A percentile compares a stretch with the other conserved stretches of the same genome.
phyloP scores from a whole-genome alignment of 768 basidiomycete species.

The Russula virescens region DNA sequence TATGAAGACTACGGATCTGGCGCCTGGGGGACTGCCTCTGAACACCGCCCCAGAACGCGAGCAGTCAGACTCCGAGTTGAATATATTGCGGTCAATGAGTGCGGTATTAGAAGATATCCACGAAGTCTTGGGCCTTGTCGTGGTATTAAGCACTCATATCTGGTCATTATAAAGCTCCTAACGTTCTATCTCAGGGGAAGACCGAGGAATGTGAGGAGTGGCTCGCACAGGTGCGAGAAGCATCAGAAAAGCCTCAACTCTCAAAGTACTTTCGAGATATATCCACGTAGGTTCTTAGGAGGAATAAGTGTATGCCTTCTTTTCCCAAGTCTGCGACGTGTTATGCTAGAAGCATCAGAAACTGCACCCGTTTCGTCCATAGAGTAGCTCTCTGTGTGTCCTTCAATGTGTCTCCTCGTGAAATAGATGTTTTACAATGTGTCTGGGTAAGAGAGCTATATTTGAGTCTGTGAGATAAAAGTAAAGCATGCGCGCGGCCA shows the following conservation, averaged over 20 bases:
- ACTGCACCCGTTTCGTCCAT: neutral
- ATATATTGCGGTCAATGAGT: neutral
- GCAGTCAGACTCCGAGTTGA: neutral
- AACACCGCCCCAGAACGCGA: neutral
- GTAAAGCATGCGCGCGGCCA: too few relatives aligned
- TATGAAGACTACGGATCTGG: neutral
- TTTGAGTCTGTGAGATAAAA: too few relatives aligned
- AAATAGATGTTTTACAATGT: too few relatives aligned
- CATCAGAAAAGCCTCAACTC: neutral
- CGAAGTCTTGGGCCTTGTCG: constrained; percentile 10
- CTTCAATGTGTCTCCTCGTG: too few relatives aligned
- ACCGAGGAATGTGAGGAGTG: constrained; percentile 8
- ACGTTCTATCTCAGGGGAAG: neutral
- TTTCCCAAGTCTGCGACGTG: neutral
- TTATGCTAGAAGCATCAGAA: neutral
- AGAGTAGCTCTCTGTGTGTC: neutral
- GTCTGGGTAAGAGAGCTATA: too few relatives aligned
- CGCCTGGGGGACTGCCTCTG: neutral
- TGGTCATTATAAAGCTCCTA: neutral
- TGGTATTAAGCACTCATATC: neutral
- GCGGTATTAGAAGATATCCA: constrained; percentile 12
- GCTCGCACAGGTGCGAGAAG: constrained; percentile 1
- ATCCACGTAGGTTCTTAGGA: neutral
- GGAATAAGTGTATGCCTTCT: neutral
- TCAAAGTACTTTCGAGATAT: constrained; percentile 10